These are phyloP conservation scores for Wickerhamomyces mucosus DNA, from an alignment of 805 yeast genomes.

Conservation along the genomic window DNA sequence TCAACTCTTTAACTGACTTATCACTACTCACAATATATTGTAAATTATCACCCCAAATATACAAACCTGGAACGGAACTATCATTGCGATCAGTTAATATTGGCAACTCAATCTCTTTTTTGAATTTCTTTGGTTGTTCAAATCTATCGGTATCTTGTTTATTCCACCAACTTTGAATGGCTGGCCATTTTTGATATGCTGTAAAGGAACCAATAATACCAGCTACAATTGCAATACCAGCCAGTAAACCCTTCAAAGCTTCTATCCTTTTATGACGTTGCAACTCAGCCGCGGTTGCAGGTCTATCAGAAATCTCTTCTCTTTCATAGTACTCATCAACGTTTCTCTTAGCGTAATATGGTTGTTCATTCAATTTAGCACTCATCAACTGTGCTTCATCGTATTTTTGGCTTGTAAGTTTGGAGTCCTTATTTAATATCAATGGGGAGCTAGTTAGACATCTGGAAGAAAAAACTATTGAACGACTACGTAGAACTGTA, in stretches of 20 bases:
- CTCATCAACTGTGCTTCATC: constrained; percentile 26
- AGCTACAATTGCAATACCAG: constrained; percentile 11
- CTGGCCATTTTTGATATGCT: constrained; percentile 18
- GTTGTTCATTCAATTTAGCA: constrained; percentile 14
- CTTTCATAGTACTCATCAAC: constrained; percentile 2
- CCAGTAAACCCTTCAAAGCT: constrained; percentile 11
- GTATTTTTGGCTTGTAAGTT: constrained; percentile 20
- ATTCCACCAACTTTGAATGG: constrained; percentile 23
- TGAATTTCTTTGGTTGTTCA: constrained; percentile 15
- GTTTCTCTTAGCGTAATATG: constrained; percentile 22
- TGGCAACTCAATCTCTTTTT: constrained; percentile 20
- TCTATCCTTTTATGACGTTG: constrained; percentile 11
- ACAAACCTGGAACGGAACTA: constrained; percentile 45
- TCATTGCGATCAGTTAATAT: constrained; percentile 24
- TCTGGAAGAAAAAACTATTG: too few species aligned
- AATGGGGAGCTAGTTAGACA: too few species aligned
- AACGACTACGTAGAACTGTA: too few species aligned
- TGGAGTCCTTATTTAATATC: too few species aligned
- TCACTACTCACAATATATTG: constrained; percentile 24
- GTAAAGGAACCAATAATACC: constrained; percentile 9
- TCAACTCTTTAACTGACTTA: constrained; percentile 23
- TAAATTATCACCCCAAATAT: constrained; percentile 52
- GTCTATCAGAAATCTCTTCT: constrained; percentile 4
- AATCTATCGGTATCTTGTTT: constrained; percentile 12
- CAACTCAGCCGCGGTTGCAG: constrained; percentile 11